Evolutionary conservation across 148 eudicot species (phyloP).

Genomic region (Cornus suecica): DNA sequence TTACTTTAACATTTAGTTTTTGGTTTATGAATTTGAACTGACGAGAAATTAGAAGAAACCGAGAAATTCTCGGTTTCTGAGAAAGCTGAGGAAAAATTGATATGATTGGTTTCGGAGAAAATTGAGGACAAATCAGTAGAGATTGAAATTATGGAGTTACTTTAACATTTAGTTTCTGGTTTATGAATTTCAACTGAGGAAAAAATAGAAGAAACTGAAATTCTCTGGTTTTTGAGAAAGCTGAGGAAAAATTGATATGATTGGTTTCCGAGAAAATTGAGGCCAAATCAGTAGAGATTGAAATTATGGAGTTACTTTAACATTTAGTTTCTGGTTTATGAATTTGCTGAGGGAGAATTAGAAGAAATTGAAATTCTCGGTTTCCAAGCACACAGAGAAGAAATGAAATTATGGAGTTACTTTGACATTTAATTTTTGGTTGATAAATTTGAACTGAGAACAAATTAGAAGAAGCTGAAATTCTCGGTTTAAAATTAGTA

Average conservation of each 20-base stretch:
- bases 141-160: not conserved
- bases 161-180: not conserved
- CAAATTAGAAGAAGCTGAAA: too few species aligned
- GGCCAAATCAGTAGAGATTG: not conserved
- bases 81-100: too few species aligned
- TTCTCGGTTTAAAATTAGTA: too few species aligned
- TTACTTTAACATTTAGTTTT: not conserved
- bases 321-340: not conserved
- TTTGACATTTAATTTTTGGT: not conserved
- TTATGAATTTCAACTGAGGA: not conserved
- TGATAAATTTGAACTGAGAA: not conserved
- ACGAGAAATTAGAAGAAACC: not conserved
- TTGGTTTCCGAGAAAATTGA: too few species aligned
- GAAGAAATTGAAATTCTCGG: too few species aligned
- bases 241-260: too few species aligned
- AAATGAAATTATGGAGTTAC: not conserved
- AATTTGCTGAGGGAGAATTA: not conserved
- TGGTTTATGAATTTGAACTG: not conserved
- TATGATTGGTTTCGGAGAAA: too few species aligned
- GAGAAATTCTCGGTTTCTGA: too few species aligned
- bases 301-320: not conserved
- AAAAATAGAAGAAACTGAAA: too few species aligned
- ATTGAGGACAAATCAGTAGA: too few species aligned
- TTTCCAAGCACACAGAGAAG: too few species aligned
- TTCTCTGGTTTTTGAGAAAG: too few species aligned